Conservation (phyloP, 1,284 basidiomycete genomes). For the Moniliophthora roreri region DNA sequence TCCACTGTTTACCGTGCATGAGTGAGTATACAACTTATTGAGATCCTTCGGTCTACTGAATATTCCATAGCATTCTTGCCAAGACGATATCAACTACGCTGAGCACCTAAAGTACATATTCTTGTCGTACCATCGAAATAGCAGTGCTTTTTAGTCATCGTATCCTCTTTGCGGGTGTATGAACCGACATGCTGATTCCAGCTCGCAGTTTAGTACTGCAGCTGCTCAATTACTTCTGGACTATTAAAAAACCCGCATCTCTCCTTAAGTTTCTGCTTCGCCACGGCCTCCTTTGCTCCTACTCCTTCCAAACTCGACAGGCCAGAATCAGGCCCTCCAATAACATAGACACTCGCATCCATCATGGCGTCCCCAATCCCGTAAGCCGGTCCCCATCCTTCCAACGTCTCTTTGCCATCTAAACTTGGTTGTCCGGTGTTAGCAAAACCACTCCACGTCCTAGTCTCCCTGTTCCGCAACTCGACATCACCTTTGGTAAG, state of each 20-base stretch:
- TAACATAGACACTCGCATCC: slow-evolving; percentile 2
- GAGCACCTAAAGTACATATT: slow-evolving; percentile 22
- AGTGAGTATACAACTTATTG: slow-evolving; percentile 32
- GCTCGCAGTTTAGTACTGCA: slow-evolving; percentile 5
- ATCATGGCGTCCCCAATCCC: not conserved
- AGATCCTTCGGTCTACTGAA: slow-evolving; percentile 6
- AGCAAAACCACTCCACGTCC: not conserved
- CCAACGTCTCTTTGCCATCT: not conserved
- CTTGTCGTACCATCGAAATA: no score
- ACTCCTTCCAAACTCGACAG: not conserved
- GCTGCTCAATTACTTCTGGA: slow-evolving; percentile 1
- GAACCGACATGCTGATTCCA: no score
- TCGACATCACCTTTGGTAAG: not conserved
- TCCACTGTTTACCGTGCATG: slow-evolving; percentile 54
- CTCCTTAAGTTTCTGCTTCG: not conserved
- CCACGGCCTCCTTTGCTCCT: not conserved
- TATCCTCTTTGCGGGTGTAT: no score
- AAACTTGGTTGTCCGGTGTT: not conserved
- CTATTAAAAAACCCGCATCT: slow-evolving; percentile 4
- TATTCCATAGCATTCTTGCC: slow-evolving; percentile 38
- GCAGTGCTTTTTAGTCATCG: no score
- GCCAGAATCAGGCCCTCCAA: not conserved
- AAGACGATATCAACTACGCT: slow-evolving; percentile 44
- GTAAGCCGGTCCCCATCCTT: not conserved
- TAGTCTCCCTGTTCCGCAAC: not conserved